Evolutionary conservation across 768 basidiomycete species (phyloP).

Genomic region (Holtermanniella nyarrowii): DNA sequence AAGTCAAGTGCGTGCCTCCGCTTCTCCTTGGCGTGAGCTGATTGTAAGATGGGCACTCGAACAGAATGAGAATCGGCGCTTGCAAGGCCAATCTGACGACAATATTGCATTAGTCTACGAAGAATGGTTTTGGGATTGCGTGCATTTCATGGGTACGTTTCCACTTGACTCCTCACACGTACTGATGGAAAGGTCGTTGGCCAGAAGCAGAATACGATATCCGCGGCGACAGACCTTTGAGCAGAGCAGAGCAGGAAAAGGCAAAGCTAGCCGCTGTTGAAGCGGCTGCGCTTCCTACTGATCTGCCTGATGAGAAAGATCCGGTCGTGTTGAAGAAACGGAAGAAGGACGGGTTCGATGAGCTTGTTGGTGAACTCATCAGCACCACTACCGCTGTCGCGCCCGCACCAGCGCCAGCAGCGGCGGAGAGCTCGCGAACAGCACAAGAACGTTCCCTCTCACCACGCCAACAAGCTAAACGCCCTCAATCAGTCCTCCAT

Average conservation of each 20-base stretch:
- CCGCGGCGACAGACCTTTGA: neutral
- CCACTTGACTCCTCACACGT: neutral
- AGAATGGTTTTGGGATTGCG: conserved; percentile 92
- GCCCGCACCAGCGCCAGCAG: too few relatives aligned
- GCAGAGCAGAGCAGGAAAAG: neutral
- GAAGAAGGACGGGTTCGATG: conserved; percentile 14
- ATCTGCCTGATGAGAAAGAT: conserved; percentile 12
- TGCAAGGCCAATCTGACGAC: conserved; percentile 59
- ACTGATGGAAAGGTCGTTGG: neutral
- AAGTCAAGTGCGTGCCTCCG: conserved; percentile 68
- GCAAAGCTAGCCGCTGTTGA: conserved; percentile 1
- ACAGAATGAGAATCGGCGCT: conserved; percentile 16
- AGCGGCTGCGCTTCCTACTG: neutral
- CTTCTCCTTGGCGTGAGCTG: conserved; percentile 43
- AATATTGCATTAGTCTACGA: conserved; percentile 62
- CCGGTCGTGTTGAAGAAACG: conserved; percentile 31
- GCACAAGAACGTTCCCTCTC: neutral
- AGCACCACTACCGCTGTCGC: conserved; percentile 9
- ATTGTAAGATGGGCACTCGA: conserved; percentile 18
- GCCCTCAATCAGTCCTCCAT: too few relatives aligned
- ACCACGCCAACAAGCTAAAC: neutral
- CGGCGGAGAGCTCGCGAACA: neutral
- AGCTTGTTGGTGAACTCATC: conserved; percentile 30
- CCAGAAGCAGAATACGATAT: conserved; percentile 38
- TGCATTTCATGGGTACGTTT: conserved; percentile 53